Base-by-base conservation (phyloP, 768 basidiomycete species). In the Pisolithus tinctorius region DNA sequence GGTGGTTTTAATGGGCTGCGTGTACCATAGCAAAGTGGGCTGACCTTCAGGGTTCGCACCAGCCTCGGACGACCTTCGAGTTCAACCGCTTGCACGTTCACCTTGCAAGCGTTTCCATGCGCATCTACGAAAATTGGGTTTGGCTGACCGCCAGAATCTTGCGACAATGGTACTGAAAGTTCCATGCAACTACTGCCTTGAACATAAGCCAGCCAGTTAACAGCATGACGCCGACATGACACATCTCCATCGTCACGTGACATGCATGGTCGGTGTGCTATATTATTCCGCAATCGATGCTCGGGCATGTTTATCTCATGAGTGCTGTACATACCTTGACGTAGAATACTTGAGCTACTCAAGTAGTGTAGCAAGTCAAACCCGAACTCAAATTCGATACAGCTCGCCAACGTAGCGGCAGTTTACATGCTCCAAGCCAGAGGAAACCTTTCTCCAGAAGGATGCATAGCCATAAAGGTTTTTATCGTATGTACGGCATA, bases 71-170 rank as follows among this genome's bases (percentile, higher is more conserved):
- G 75, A 34, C 67, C 65, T 41, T 60, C 55, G 17, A 82, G 74
- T 20, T 76, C 77, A 9, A 75, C 74, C 11, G 81, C 77, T 58
- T 85, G 82, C 0, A 83, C 71, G 56, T 81, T 84, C 14, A 86
- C 61, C 6, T 65, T 73, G 48, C 83, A 60, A 3, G 76, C 70
- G 16, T 59, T 62, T 0, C 74, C 76, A 52, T 73, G 67, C 0
- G 61, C 51, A 51, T 74, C 68, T 4, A 65, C 60, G 58, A 80
- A 77, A 36, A 77, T 58, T 13, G 46, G 60, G 43, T 51, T 52
- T n/a, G 34, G 51, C 37, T 61, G 59, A 34, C 31, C 30, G 13
- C 36, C 49, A 38, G 53, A 17, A 23, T 44, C 60, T 25, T 63
- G 54, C 7, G 50, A 57, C 27, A 51, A 50, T 45, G 52, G 48